Evolutionary conservation across 306 rosid species (phyloP).

Genomic region (Ormosia emarginata): DNA sequence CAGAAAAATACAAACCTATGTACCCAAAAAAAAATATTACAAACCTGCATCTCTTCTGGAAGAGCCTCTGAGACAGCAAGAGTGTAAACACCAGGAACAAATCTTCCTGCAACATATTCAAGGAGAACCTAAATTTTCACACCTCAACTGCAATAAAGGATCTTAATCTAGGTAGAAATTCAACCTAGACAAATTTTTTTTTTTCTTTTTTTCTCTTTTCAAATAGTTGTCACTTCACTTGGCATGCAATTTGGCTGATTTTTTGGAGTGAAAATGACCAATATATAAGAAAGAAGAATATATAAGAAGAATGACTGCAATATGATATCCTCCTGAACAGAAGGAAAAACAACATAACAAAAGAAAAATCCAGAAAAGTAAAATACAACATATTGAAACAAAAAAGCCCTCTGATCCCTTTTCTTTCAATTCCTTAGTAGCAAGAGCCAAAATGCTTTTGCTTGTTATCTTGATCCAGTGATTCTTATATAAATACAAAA

Average conservation of each 20-base stretch:
- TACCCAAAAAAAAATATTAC: not conserved
- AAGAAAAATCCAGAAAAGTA: not conserved
- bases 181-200: not conserved
- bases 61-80: conserved; percentile 98
- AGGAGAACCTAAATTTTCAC: conserved; percentile 7
- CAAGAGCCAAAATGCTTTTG: not conserved
- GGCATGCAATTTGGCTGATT: not conserved
- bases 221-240: not conserved
- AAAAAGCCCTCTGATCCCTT: not conserved
- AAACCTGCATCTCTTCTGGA: conserved; percentile 91
- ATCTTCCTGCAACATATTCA: conserved; percentile 55
- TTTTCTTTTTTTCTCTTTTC: not conserved
- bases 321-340: not conserved
- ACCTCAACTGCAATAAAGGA: not conserved
- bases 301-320: not conserved
- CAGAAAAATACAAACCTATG: conserved; percentile 45
- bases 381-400: not conserved
- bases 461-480: not conserved
- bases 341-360: not conserved
- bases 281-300: not conserved
- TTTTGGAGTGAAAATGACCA: not conserved
- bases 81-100: conserved; percentile 86
- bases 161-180: not conserved
- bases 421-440: not conserved
- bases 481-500: not conserved